Base-by-base conservation (phyloP, 2,329 filamentous ascomycete genomes). In the Hymenoscyphus infarciens region DNA sequence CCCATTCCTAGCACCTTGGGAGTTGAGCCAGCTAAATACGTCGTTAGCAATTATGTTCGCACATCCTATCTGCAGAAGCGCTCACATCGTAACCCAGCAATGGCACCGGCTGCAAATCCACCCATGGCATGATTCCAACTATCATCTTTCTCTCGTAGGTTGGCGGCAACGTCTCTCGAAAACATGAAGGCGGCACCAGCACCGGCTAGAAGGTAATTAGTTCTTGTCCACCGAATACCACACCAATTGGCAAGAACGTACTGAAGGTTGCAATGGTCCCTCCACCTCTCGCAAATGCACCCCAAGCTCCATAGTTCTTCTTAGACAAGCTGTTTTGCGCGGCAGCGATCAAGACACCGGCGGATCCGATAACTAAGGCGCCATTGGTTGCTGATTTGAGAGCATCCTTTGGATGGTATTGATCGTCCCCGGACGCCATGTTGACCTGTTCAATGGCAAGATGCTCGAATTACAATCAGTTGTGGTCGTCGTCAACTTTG, bases 291-390 rank as follows among this genome's bases (percentile, higher is more conserved):
- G 90, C 90, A 75, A 98, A 87, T 72, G 97, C 83, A 69, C 90
- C 90, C 80, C 88, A 85, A 66, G 87, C 83, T 71, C 92, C 91
- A 68, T 95, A 81, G 77, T 97, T 97, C 75, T 86, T 83, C 80
- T 87, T 92, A 61, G 88, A 83, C 70, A 97, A 83, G 63, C 92
- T 91, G 81, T 96, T 98, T 80, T 93, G 90, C 68, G 96, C 83
- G 61, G 90, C 88, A 58, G 91, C 89, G 64, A 89, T 75, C 76
- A 92, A 83, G 74, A 90, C 79, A 71, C 92, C 92, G 64, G 84
- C 83, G 64, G 80, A 79, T 72, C 87, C 86, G 65, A 88, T 87
- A 71, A 91, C 77, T 67, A 87, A 72, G 49, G 83, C 84, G 65
- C 86, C 85, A 75, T 85, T 86, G 74, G 88, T 78, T 58, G 88